Evolutionary conservation across 106 monocot genomes (phyloP), one percentile per base, ranked within the genome.

Genomic region (Dactylorhiza incarnata): DNA sequence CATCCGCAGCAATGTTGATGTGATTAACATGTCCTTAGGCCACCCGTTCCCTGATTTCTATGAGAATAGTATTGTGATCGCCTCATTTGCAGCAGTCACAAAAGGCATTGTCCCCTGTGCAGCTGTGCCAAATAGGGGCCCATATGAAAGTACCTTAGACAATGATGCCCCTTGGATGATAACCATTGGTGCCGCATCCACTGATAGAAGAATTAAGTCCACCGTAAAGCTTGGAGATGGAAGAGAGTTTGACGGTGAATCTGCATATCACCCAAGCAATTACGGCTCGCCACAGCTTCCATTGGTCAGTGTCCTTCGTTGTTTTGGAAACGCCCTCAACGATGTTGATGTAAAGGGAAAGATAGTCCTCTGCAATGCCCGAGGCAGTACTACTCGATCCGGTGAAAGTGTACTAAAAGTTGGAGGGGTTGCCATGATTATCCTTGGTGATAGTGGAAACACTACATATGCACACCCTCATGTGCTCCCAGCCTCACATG

Each of bases 131-230:
- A 89, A 89, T 48, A 11, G 3, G 9, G 89, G 86, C 10, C 86
- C 89, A 7, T 0, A 5, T 5, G 11, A 15, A 6, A 49, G 59
- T 14, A 54, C 50, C 25, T 25, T 89, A 8, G n/a, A 25, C 0
- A 89, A 86, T 44, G 86, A 86, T 43, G 89, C 89, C 13, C 89
- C 89, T 9, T 89, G 89, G 86, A 52, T 87, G 20, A 80, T 89
- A 51, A 89, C 89, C n/a, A 84, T 86, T 6, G 86, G 77, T 0
- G 89, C 86, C 8, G 79, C 80, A 83, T 78, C 89, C 47, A 86
- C 73, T 48, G 85, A 86, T 26, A 73, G 89, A 52, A 74, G 44
- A 46, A 76, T 89, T 19, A 55, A 44, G 17, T 37, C 79, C 0
- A 73, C 68, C 0, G 83, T 89, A 59, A 49, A 54, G 48, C 74